These are phyloP conservation scores for Carallia brachiata DNA, from an alignment of 345 rosid species.

Conservation along the genomic window DNA sequence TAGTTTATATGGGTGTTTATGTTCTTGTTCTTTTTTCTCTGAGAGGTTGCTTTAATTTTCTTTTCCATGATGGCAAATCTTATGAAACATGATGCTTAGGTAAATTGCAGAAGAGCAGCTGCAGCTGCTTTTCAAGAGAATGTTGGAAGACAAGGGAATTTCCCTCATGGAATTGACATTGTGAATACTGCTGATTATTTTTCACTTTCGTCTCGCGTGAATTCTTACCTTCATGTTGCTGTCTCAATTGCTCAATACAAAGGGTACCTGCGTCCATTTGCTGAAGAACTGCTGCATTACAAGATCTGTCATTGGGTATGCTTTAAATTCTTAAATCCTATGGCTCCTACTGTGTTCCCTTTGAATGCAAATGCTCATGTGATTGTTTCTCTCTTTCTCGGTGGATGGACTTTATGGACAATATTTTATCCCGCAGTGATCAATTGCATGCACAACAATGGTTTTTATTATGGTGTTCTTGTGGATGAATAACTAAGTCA, in stretches of 20 bases:
- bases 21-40: constrained; percentile 20
- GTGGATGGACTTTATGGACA: no score
- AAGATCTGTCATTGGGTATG: constrained; percentile 99
- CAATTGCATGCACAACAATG: neutral
- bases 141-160: constrained; percentile 96
- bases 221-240: constrained; percentile 83
- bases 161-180: constrained; percentile 96
- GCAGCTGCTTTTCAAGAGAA: constrained; percentile 99
- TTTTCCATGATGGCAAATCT: constrained; percentile 10
- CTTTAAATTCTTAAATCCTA: constrained; percentile 15
- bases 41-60: constrained; percentile 6
- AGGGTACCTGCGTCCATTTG: constrained; percentile 88
- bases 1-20: constrained; percentile 12
- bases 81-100: constrained; percentile 44
- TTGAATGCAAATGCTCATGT: neutral
- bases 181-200: constrained; percentile 94
- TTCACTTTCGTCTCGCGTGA: constrained; percentile 86
- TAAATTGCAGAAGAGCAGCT: constrained; percentile 97
- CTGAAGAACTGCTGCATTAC: constrained; percentile 69
- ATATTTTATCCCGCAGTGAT: no score
- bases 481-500: neutral
- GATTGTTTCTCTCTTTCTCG: no score
- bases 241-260: constrained; percentile 73
- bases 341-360: neutral
- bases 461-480: constrained; percentile 3